Base-by-base conservation (phyloP, 768 basidiomycete species). In the Zangia roseola region DNA sequence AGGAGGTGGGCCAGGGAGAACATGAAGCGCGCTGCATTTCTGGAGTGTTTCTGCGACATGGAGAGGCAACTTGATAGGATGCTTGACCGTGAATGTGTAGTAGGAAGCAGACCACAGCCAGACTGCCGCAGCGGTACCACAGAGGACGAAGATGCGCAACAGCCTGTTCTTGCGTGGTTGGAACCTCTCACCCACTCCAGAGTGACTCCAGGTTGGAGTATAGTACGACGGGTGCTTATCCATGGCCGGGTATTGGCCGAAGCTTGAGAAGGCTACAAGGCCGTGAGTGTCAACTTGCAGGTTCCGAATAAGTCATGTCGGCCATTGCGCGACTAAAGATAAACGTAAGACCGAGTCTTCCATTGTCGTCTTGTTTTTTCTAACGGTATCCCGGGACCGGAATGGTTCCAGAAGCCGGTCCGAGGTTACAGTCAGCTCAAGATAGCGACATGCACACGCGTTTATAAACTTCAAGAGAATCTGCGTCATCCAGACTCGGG, bases 1-100 rank as follows among this genome's bases (percentile, higher is more conserved):
- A 0, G 57, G 35, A 10, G 77, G 69, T 20, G 79, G 75, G 0
- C 76, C 79, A 24, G 80, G 74, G 40, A 45, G 60, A 0, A 61
- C 56, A 38, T 65, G 54, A 16, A 76, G 66, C 43, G 61, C 55
- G 6, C 40, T 54, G 52, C 76, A 76, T 47, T 62, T 68, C 39
- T 67, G 60, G n/a, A 72, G 56, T 20, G 53, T 63, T 40, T 64
- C 55, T 43, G 61, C 46, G 10, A 63, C 62, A 40, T 70, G 67
- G 8, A 62, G 45, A 19, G 69, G 66, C 14, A 70, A 34, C 37
- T 35, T 51, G 46, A 62, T 50, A 24, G 55, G 45, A 21, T 47
- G 37, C 31, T 44, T 54, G 30, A 38, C 20, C 3, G 37, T 10
- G 19, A 53, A 33, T 9, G 40, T 16, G 50, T 48, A 47, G 41